A percentile compares a stretch with the other conserved stretches of the same genome.
phyloP scores from a whole-genome alignment of 768 basidiomycete species.

The Boletus fagicola region DNA sequence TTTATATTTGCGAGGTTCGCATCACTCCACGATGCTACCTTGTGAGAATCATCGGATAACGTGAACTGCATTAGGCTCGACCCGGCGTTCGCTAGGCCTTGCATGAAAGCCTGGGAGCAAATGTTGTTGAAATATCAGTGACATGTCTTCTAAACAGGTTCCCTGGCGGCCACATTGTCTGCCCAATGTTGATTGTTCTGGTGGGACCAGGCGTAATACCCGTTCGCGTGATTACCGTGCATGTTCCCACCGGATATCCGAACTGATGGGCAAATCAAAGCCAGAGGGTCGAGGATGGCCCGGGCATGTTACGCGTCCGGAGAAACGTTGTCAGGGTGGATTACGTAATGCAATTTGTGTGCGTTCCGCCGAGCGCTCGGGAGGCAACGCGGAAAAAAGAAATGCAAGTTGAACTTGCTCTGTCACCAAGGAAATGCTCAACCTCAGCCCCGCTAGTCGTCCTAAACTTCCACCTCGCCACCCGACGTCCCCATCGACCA shows the following conservation, averaged over 20 bases:
- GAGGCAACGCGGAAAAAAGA: background rate
- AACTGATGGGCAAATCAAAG: background rate
- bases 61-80: constrained; percentile 9
- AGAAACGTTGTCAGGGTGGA: background rate
- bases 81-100: constrained; percentile 5
- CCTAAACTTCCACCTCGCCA: background rate
- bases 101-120: constrained; percentile 13
- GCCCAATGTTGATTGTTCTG: background rate
- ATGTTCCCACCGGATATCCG: constrained; percentile 5
- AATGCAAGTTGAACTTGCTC: constrained; percentile 3
- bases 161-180: background rate
- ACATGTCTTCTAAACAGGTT: constrained; percentile 1
- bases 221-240: background rate
- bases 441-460: background rate
- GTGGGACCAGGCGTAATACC: constrained; percentile 1
- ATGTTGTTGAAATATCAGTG: background rate
- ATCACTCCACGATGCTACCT: constrained; percentile 14
- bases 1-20: constrained; percentile 18
- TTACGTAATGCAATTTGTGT: constrained; percentile 14
- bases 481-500: background rate
- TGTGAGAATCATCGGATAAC: constrained; percentile 24
- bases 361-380: background rate
- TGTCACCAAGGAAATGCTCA: background rate
- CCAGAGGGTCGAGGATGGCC: background rate
- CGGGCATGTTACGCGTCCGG: background rate